Conservation (phyloP, 352 stramenopile species). For the Blastocystis sp. region DNA sequence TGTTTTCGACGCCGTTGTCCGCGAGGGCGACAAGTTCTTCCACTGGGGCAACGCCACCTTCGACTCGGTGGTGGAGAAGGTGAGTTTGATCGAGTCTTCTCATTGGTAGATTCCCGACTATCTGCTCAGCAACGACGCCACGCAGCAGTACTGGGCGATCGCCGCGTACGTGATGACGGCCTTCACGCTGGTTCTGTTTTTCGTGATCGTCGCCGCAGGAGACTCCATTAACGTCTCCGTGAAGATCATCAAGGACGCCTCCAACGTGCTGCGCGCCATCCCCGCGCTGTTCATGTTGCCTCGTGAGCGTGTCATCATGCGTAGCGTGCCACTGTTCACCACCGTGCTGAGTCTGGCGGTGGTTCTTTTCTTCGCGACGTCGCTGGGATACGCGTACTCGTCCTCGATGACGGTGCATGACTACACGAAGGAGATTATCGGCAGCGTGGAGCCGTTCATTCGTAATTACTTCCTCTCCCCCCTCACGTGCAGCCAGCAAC, state of each 20-base stretch:
- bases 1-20: neutral
- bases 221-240: slow-evolving; percentile 69
- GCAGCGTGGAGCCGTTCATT: slow-evolving; percentile 55
- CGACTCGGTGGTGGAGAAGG: slow-evolving; percentile 13
- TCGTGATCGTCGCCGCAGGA: slow-evolving; percentile 72
- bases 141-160: slow-evolving; percentile 69
- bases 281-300: slow-evolving; percentile 67
- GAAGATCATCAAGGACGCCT: slow-evolving; percentile 70
- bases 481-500: slow-evolving; percentile 54
- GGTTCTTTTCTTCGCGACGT: slow-evolving; percentile 68
- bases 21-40: slow-evolving; percentile 2
- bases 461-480: neutral
- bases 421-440: slow-evolving; percentile 60
- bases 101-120: slow-evolving; percentile 32
- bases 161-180: slow-evolving; percentile 68
- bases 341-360: slow-evolving; percentile 66
- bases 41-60: slow-evolving; percentile 48
- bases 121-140: slow-evolving; percentile 60
- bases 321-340: slow-evolving; percentile 63
- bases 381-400: slow-evolving; percentile 67
- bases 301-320: slow-evolving; percentile 4
- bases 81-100: neutral
- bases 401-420: slow-evolving; percentile 66
- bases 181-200: slow-evolving; percentile 65
- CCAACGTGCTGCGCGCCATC: slow-evolving; percentile 64